Evolutionary conservation across 352 stramenopile genomes (phyloP), one percentile per base, ranked within the genome.

Genomic region (Vaucheria bursata): DNA sequence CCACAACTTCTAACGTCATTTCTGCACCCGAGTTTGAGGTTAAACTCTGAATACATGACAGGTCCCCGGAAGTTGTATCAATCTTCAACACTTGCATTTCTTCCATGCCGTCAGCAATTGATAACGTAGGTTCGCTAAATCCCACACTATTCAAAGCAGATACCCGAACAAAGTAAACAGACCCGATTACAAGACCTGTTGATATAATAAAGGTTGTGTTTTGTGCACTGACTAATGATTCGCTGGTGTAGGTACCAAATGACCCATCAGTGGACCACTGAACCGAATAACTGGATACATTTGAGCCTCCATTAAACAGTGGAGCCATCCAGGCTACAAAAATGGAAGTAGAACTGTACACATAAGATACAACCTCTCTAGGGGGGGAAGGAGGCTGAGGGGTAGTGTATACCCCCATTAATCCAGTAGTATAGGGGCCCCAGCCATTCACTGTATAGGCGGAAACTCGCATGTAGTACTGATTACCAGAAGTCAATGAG

Each of bases 131-230:
- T 45, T 83, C 78, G n/a, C 93, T 92, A 5, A 90, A 70, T 1
- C 93, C 94, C 39, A 93, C 85, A 0, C 77, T 82, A 75, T 97
- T 98, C 0, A 93, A 74, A 6, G 93, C 93, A 0, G 91, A 87
- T 0, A 97, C 87, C 8, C 90, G 88, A 0, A 97, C 86, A 74
- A 90, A 96, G 81, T 68, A 68, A 2, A 34, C 37, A 34, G 6
- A 2, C 6, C 2, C 2, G 2, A 34, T 7, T 2, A 34, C 37
- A 34, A 68, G 53, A 7, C 4, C 32, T 29, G 77, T 84, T 32
- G 71, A 65, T 37, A 83, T 80, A 4, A 39, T 66, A 32, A 39
- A 64, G 25, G 69, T 29, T 35, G 25, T 36, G 0, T 8, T 36
- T n/a, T 49, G 38, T 4, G 65, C 66, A 49, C 68, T 78, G 29